Percentiles rank a stretch among this genome's conserved stretches.
Evolutionary conservation across 2,329 filamentous ascomycete genomes (phyloP).

Genomic region (Aspergillus sojae): DNA sequence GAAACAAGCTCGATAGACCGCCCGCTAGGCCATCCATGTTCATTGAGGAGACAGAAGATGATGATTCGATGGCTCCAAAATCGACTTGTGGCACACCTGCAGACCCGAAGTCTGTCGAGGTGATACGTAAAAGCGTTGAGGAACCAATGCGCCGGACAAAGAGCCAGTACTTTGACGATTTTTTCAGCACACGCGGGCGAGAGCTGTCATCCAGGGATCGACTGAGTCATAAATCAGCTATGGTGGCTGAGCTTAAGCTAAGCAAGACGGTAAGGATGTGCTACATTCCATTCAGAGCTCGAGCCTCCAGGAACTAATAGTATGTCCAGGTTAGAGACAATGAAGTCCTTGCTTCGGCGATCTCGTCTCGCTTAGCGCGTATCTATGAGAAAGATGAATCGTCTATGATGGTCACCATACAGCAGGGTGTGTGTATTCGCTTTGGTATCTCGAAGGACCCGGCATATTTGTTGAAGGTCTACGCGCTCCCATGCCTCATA

Average conservation of each 20-base stretch:
- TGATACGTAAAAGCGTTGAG: slow-evolving; percentile 19
- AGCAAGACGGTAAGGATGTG: slow-evolving; percentile 59
- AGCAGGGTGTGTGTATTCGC: slow-evolving; percentile 73
- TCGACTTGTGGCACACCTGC: slow-evolving; percentile 17
- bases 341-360: slow-evolving; percentile 73
- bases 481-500: slow-evolving; percentile 68
- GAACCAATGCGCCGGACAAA: slow-evolving; percentile 33
- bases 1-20: slow-evolving; percentile 20
- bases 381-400: slow-evolving; percentile 75
- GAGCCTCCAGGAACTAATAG: slow-evolving; percentile 20
- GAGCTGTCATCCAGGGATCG: slow-evolving; percentile 47
- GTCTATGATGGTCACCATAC: slow-evolving; percentile 74
- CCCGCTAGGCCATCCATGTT: slow-evolving; percentile 27
- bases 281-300: not conserved
- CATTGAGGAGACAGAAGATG: slow-evolving; percentile 28
- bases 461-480: slow-evolving; percentile 76
- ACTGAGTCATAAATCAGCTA: slow-evolving; percentile 58
- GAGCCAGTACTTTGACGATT: slow-evolving; percentile 45
- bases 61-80: slow-evolving; percentile 21
- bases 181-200: slow-evolving; percentile 41
- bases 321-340: slow-evolving; percentile 64
- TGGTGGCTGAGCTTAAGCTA: slow-evolving; percentile 66
- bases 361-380: slow-evolving; percentile 72
- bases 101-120: slow-evolving; percentile 18
- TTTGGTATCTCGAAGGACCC: slow-evolving; percentile 76